These are phyloP conservation scores for Cymodocea nodosa DNA, from an alignment of 116 monocot species.

Conservation along the genomic window DNA sequence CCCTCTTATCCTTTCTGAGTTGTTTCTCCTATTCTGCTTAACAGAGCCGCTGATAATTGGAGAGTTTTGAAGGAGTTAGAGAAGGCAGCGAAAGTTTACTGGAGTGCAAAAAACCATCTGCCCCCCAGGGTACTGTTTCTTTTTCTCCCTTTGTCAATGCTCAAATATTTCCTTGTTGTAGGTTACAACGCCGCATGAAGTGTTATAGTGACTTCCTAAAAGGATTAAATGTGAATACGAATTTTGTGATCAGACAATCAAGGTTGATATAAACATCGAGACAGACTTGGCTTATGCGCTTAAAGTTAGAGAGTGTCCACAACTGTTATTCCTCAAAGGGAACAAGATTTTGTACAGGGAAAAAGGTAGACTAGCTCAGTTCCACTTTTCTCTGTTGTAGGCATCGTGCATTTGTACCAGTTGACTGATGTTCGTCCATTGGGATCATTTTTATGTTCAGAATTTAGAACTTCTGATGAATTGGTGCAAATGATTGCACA, in stretches of 20 bases:
- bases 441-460: conserved; percentile 23
- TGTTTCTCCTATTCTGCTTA: background rate
- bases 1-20: too few relatives aligned
- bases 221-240: background rate
- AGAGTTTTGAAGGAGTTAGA: conserved; percentile 72
- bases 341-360: conserved; percentile 81
- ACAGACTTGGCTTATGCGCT: conserved; percentile 86
- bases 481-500: conserved; percentile 90
- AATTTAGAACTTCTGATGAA: conserved; percentile 67
- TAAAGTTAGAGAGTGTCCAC: conserved; percentile 74
- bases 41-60: conserved; percentile 88
- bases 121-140: conserved; percentile 64
- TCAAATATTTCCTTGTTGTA: background rate
- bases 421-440: background rate
- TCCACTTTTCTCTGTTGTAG: background rate
- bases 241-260: conserved; percentile 48
- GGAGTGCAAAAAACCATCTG: conserved; percentile 78
- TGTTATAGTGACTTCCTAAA: background rate
- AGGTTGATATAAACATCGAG: conserved; percentile 94
- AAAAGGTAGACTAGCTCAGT: conserved; percentile 36
- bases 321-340: conserved; percentile 73
- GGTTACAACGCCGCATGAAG: background rate
- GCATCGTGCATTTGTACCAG: background rate
- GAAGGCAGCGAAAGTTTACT: conserved; percentile 87
- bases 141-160: background rate